phyloP scores from a whole-genome alignment of 2,329 filamentous ascomycete genomes.

The Sclerotinia spermophila region DNA sequence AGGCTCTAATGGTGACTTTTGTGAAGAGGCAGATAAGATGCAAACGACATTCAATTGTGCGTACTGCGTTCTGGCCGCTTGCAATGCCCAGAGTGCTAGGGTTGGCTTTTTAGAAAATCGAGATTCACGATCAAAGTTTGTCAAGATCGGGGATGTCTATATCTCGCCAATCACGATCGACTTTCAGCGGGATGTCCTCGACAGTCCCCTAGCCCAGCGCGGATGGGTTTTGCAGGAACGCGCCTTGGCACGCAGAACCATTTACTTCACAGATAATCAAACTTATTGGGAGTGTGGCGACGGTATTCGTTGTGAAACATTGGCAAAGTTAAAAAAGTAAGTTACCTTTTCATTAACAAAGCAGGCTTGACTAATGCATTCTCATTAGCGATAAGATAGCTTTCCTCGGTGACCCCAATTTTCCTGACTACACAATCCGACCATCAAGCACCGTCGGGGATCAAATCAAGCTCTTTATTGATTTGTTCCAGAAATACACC shows the following conservation, averaged over 20 bases:
- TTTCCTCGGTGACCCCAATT: constrained; percentile 36
- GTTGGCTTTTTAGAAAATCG: background rate
- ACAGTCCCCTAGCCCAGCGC: constrained; percentile 36
- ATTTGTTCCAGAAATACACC: constrained; percentile 1
- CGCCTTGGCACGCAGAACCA: constrained; percentile 38
- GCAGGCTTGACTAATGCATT: background rate
- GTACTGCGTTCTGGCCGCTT: constrained; percentile 15
- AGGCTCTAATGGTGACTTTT: constrained; percentile 32
- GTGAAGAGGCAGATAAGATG: constrained; percentile 31
- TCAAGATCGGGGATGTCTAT: background rate
- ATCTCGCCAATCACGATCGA: constrained; percentile 27
- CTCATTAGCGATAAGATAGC: constrained; percentile 20
- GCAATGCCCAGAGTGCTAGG: background rate
- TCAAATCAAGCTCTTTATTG: background rate
- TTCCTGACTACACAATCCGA: constrained; percentile 22
- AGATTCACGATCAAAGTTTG: background rate
- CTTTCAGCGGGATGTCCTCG: constrained; percentile 38
- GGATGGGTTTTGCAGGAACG: constrained; percentile 44
- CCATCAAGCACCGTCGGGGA: background rate
- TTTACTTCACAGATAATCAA: constrained; percentile 39
- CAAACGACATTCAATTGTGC: constrained; percentile 26
- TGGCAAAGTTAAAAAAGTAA: constrained; percentile 38
- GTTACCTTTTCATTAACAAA: background rate
- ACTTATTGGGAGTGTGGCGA: constrained; percentile 41
- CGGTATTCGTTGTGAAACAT: constrained; percentile 38